A percentile compares a stretch with the other conserved stretches of the same genome.
Evolutionary conservation across 352 stramenopile species (phyloP).

Genomic region (Phytophthora pseudosyringae): DNA sequence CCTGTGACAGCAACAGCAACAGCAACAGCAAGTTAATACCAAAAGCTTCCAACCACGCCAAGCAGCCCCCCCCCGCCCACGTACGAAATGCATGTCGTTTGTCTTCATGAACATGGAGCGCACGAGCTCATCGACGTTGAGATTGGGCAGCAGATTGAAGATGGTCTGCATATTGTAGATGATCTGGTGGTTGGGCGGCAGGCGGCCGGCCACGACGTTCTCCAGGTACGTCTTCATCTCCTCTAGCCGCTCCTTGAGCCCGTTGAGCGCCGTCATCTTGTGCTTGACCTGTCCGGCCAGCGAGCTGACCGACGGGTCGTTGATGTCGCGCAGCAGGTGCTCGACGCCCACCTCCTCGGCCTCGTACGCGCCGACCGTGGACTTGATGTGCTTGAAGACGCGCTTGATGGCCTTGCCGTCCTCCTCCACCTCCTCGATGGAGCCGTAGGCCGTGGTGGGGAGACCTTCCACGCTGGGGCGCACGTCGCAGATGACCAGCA

Average conservation of each 20-base stretch:
- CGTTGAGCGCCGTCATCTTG: constrained; percentile 96
- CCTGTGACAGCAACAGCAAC: constrained; percentile 46
- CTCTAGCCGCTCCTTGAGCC: constrained; percentile 94
- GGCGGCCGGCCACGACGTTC: constrained; percentile 84
- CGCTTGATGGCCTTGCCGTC: constrained; percentile 96
- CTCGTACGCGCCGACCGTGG: constrained; percentile 95
- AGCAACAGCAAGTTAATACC: constrained; percentile 7
- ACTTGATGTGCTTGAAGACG: constrained; percentile 98
- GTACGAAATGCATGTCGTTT: constrained; percentile 99
- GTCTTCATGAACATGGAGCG: constrained; percentile 98
- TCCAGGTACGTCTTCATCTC: constrained; percentile 99
- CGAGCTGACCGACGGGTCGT: constrained; percentile 98
- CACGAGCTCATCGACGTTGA: constrained; percentile 98
- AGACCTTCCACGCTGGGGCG: constrained; percentile 94
- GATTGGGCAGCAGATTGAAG: constrained; percentile 99
- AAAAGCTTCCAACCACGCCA: background rate
- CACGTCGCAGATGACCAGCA: constrained; percentile 99
- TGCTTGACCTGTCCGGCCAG: constrained; percentile 98
- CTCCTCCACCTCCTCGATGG: constrained; percentile 97
- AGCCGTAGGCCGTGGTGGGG: constrained; percentile 98
- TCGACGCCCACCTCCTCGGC: constrained; percentile 98
- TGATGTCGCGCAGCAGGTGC: constrained; percentile 99
- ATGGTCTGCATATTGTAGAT: constrained; percentile 99
- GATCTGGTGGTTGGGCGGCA: constrained; percentile 92
- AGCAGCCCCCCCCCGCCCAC: constrained; percentile 15